A percentile compares a stretch with the other conserved stretches of the same genome.
Conservation (phyloP, 345 rosid species). For the Syzygium oleosum region DNA sequence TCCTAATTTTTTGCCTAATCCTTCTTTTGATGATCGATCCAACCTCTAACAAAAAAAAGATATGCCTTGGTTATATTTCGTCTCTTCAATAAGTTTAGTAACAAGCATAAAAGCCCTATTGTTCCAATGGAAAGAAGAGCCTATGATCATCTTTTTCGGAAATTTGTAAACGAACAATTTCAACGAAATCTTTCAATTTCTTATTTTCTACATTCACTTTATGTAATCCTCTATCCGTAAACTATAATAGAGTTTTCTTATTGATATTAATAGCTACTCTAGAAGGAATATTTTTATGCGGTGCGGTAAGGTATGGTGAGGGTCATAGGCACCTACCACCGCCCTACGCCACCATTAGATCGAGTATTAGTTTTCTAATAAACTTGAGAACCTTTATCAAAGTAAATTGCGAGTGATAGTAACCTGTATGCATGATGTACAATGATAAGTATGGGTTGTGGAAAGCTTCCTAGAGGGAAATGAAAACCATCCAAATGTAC, state of each 20-base stretch:
- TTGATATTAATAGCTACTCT: neutral
- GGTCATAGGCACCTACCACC: too few relatives aligned
- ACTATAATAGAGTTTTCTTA: neutral
- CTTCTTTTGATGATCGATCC: neutral
- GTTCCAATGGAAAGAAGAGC: neutral
- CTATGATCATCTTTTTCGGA: neutral
- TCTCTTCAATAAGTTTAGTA: neutral
- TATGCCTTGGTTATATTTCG: neutral
- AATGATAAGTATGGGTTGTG: too few relatives aligned
- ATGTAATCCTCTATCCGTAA: neutral
- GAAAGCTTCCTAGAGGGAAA: too few relatives aligned
- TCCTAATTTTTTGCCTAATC: neutral
- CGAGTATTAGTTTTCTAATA: too few relatives aligned
- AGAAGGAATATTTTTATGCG: conserved; percentile 14
- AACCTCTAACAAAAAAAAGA: neutral
- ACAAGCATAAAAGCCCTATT: neutral
- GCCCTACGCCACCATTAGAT: too few relatives aligned
- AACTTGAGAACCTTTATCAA: too few relatives aligned
- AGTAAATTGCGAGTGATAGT: too few relatives aligned
- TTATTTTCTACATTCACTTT: neutral
- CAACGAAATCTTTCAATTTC: neutral
- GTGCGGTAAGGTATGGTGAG: conserved; percentile 4
- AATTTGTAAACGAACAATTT: neutral
- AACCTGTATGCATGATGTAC: too few relatives aligned
- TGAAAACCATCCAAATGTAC: too few relatives aligned